Percentiles rank a stretch among this genome's conserved stretches.
phyloP scores from a whole-genome alignment of 2,329 filamentous ascomycete species.

The Aspergillus alliaceus region DNA sequence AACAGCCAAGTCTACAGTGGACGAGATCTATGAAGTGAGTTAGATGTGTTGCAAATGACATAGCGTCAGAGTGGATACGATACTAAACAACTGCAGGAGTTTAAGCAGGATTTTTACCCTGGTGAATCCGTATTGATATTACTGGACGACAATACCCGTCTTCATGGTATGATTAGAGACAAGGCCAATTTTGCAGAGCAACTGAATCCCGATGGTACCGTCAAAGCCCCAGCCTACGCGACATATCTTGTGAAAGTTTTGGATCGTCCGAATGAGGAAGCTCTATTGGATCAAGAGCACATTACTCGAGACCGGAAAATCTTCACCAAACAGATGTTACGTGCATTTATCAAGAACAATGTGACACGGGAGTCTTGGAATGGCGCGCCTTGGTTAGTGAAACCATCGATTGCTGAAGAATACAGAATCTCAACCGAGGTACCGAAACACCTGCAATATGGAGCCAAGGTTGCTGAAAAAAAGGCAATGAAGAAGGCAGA shows the following conservation, averaged over 20 bases:
- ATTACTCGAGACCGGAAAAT: conserved; percentile 84
- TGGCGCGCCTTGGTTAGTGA: conserved; percentile 95
- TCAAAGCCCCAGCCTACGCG: conserved; percentile 67
- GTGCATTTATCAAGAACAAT: conserved; percentile 92
- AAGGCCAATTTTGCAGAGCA: conserved; percentile 73
- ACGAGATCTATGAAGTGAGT: conserved; percentile 51
- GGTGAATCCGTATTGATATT: conserved; percentile 79
- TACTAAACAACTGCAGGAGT: conserved; percentile 52
- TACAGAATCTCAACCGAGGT: conserved; percentile 88
- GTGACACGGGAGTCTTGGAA: conserved; percentile 91
- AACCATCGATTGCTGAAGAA: conserved; percentile 75
- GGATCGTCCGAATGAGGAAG: conserved; percentile 68
- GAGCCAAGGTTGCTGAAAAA: conserved; percentile 74
- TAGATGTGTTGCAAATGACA: not conserved
- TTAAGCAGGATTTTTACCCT: conserved; percentile 87
- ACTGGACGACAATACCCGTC: conserved; percentile 65
- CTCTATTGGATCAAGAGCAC: conserved; percentile 75
- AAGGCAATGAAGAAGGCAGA: conserved; percentile 67
- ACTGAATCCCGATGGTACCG: conserved; percentile 63
- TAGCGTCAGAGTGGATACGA: conserved; percentile 10
- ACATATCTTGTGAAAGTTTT: conserved; percentile 79
- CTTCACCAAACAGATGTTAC: conserved; percentile 91
- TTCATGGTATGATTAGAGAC: conserved; percentile 76
- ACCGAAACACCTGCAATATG: conserved; percentile 77
- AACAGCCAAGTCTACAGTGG: conserved; percentile 38